Evolutionary conservation across 2,329 filamentous ascomycete species (phyloP).

Genomic region (Pseudodiploospora longispora): DNA sequence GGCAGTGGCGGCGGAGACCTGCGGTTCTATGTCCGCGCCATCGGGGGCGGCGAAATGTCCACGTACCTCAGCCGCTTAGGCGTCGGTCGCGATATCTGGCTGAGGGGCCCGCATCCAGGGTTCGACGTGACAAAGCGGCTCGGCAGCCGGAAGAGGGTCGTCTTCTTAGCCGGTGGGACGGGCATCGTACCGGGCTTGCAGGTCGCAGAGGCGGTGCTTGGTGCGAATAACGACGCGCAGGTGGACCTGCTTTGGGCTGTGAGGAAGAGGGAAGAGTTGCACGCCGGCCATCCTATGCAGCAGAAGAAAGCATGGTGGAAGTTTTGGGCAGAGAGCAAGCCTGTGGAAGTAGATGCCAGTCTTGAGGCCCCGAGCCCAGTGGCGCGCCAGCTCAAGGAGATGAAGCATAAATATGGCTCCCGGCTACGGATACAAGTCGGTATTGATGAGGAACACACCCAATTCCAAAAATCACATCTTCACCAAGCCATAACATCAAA

Average conservation of each 20-base stretch:
- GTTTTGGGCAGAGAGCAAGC: constrained; percentile 13
- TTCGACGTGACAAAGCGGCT: constrained; percentile 39
- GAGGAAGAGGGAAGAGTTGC: constrained; percentile 48
- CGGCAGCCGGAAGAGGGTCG: constrained; percentile 35
- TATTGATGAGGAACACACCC: constrained; percentile 69
- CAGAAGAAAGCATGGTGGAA: constrained; percentile 16
- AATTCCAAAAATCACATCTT: constrained; percentile 51
- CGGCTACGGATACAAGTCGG: constrained; percentile 63
- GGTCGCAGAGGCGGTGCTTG: constrained; percentile 56
- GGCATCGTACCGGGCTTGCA: constrained; percentile 88
- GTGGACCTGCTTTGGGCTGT: constrained; percentile 80
- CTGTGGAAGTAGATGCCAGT: constrained; percentile 11
- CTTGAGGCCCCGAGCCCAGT: constrained; percentile 36
- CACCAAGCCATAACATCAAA: constrained; percentile 18
- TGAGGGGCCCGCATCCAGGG: constrained; percentile 72
- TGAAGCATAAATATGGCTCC: constrained; percentile 50
- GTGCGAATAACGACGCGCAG: constrained; percentile 19
- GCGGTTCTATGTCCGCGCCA: constrained; percentile 69
- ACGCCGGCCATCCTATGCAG: constrained; percentile 10
- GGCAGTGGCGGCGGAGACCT: constrained; percentile 37
- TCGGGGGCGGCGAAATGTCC: constrained; percentile 78
- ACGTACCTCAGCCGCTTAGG: constrained; percentile 63
- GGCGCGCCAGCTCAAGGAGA: constrained; percentile 51
- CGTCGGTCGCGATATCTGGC: constrained; percentile 56
- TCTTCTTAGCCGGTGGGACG: constrained; percentile 88